These are phyloP conservation scores for Penicillium daleae DNA, from an alignment of 495 filamentous ascomycete genomes.

Conservation along the genomic window DNA sequence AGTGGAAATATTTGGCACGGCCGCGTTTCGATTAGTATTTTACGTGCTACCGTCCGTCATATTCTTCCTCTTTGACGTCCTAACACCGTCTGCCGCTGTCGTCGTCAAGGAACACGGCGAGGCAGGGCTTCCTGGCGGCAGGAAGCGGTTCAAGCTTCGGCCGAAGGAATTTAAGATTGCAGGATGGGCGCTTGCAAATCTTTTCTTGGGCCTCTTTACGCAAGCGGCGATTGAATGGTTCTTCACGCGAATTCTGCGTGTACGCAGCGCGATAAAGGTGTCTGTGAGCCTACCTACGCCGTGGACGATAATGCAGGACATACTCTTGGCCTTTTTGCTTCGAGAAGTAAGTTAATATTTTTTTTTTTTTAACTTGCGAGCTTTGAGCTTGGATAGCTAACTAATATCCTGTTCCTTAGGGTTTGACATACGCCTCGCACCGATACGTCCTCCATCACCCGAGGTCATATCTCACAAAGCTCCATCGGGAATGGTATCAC, in stretches of 20 bases:
- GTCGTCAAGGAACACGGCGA: constrained; percentile 71
- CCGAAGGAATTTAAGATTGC: constrained; percentile 42
- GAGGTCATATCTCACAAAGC: constrained; percentile 37
- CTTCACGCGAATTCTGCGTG: constrained; percentile 51
- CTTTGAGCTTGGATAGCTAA: background rate
- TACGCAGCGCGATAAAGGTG: constrained; percentile 61
- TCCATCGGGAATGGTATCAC: constrained; percentile 71
- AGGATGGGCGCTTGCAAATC: constrained; percentile 67
- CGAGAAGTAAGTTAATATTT: constrained; percentile 53
- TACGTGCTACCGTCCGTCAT: constrained; percentile 73
- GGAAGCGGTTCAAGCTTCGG: constrained; percentile 44
- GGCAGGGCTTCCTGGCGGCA: constrained; percentile 62
- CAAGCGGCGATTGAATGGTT: constrained; percentile 63
- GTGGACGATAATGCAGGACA: constrained; percentile 59
- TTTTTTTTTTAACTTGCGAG: background rate
- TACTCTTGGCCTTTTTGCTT: constrained; percentile 52
- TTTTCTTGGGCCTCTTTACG: constrained; percentile 56
- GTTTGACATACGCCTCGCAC: constrained; percentile 70
- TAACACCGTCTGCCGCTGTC: constrained; percentile 66
- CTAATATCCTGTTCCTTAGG: constrained; percentile 30
- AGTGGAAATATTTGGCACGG: constrained; percentile 73
- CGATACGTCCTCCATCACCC: constrained; percentile 67
- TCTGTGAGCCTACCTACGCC: constrained; percentile 63
- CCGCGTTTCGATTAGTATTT: constrained; percentile 69
- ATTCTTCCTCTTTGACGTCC: constrained; percentile 74